These are phyloP conservation scores for Agrostemma githago DNA, from an alignment of 148 eudicot species.

Conservation along the genomic window DNA sequence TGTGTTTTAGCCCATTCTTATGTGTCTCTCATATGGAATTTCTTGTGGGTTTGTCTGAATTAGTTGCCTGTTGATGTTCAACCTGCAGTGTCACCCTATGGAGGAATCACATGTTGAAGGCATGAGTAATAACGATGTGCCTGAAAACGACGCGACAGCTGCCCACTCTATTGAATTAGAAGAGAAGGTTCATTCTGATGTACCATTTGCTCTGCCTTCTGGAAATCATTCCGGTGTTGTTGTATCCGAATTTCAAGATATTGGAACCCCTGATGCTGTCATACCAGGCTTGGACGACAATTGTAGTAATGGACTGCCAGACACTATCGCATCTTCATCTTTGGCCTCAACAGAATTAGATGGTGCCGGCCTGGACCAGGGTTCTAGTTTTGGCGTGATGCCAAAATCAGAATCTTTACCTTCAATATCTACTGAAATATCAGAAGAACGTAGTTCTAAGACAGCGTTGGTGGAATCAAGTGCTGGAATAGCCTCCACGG, in stretches of 20 bases:
- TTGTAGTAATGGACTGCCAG: conserved; percentile 40
- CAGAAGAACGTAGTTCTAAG: conserved; percentile 90
- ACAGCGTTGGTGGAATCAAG: conserved; percentile 46
- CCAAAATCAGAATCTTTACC: conserved; percentile 46
- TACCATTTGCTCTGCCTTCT: conserved; percentile 34
- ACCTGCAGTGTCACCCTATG: conserved; percentile 35
- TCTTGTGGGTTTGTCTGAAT: neutral
- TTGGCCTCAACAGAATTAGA: conserved; percentile 46
- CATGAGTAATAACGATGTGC: conserved; percentile 26
- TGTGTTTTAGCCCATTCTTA: neutral
- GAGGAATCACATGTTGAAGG: conserved; percentile 34
- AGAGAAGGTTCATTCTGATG: conserved; percentile 28
- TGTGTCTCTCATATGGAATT: neutral
- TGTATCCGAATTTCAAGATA: conserved; percentile 43
- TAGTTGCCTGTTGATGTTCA: conserved; percentile 19
- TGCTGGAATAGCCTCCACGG: conserved; percentile 55
- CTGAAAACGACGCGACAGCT: conserved; percentile 29
- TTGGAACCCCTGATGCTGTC: conserved; percentile 40
- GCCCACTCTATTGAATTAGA: conserved; percentile 26
- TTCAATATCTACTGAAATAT: conserved; percentile 75
- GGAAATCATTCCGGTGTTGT: conserved; percentile 33
- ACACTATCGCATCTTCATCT: conserved; percentile 33
- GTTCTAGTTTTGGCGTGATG: conserved; percentile 32
- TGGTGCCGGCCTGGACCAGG: conserved; percentile 57
- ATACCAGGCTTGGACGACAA: conserved; percentile 82